These are phyloP conservation scores for Chromera velia DNA, from an alignment of 73 alveolate species.

Conservation along the genomic window DNA sequence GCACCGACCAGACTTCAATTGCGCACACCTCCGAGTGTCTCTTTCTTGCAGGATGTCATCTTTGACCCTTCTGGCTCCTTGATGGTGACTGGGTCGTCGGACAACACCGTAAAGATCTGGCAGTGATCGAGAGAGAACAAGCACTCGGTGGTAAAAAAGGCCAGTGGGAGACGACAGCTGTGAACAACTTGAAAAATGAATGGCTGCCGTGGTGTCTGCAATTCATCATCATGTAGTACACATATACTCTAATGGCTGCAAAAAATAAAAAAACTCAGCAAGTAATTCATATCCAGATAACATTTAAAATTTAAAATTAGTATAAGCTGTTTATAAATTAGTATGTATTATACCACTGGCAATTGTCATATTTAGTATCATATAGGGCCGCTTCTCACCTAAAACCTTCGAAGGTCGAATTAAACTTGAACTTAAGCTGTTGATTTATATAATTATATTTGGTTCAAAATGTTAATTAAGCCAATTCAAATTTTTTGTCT, in stretches of 20 bases:
- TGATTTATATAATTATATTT: no score
- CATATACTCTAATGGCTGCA: background rate
- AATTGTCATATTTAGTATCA: no score
- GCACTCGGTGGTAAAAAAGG: background rate
- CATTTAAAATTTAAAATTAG: no score
- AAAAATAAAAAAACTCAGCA: background rate
- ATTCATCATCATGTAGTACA: background rate
- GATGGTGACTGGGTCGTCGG: conserved; percentile 86
- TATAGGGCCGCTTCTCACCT: no score
- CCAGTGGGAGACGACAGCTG: no score
- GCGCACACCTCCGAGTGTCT: background rate
- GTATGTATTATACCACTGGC: no score
- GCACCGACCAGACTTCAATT: background rate
- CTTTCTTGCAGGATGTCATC: conserved; percentile 64
- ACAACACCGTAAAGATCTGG: conserved; percentile 92
- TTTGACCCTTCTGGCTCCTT: conserved; percentile 85
- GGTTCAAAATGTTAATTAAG: no score
- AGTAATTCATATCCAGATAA: no score
- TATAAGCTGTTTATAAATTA: no score
- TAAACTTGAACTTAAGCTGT: no score
- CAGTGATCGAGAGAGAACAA: conserved; percentile 54
- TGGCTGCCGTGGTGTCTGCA: background rate
- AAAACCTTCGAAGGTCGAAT: no score
- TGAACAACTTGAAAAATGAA: background rate
- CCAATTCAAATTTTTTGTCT: no score